phyloP scores from a whole-genome alignment of 2,329 filamentous ascomycete species.

The Cryoendolithus antarcticus region DNA sequence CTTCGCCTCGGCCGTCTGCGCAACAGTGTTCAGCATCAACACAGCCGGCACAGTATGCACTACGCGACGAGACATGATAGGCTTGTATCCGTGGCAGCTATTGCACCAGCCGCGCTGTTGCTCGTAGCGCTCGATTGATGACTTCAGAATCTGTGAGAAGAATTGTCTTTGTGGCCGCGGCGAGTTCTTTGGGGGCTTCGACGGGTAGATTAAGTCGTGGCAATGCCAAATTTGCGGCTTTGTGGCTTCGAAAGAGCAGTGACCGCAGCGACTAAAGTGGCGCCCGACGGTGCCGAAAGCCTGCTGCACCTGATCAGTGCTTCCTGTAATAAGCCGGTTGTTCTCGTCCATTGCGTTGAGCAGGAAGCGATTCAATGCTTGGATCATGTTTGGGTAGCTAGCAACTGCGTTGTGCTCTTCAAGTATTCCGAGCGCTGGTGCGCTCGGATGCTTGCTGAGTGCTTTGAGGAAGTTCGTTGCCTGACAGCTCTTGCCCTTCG shows the following conservation, averaged over 20 bases:
- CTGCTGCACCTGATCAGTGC: conserved; percentile 57
- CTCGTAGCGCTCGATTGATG: conserved; percentile 78
- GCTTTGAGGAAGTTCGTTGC: conserved; percentile 90
- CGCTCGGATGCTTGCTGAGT: conserved; percentile 70
- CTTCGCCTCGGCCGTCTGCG: conserved; percentile 60
- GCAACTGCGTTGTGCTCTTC: conserved; percentile 70
- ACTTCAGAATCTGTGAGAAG: conserved; percentile 87
- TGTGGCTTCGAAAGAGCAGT: conserved; percentile 76
- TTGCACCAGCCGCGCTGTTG: conserved; percentile 89
- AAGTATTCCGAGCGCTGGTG: conserved; percentile 63
- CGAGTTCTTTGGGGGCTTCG: conserved; percentile 28
- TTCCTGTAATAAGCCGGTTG: conserved; percentile 54
- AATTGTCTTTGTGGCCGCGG: conserved; percentile 41
- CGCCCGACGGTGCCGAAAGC: conserved; percentile 58
- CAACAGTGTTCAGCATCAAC: conserved; percentile 73
- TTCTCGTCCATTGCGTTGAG: conserved; percentile 59
- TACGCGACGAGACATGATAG: conserved; percentile 70
- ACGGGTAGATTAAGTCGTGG: conserved; percentile 75
- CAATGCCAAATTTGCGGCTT: conserved; percentile 67
- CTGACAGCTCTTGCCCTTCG: conserved; percentile 84
- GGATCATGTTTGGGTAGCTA: conserved; percentile 68
- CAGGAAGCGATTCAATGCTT: conserved; percentile 74
- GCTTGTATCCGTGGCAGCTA: conserved; percentile 81
- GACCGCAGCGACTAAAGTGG: conserved; percentile 68
- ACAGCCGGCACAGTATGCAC: conserved; percentile 73